Evolutionary conservation across 257 asterid genomes (phyloP).

Genomic region (Plantago elongata): DNA sequence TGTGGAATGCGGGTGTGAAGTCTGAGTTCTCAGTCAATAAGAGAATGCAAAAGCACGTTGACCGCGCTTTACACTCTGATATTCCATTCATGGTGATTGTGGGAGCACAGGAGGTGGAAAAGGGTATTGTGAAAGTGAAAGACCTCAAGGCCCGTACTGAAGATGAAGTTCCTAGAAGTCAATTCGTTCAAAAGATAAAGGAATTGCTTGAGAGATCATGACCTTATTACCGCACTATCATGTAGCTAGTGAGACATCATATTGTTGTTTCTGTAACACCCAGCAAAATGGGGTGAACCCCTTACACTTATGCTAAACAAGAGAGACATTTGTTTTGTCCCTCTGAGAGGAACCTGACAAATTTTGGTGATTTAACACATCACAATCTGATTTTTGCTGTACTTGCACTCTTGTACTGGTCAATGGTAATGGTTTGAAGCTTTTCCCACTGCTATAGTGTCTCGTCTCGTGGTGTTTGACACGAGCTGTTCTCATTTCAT

Average conservation of each 20-base stretch:
- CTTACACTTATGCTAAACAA: too few relatives aligned
- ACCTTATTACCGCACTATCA: not conserved
- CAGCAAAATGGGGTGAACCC: too few relatives aligned
- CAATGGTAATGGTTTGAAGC: too few relatives aligned
- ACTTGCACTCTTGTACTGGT: too few relatives aligned
- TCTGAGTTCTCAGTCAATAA: constrained; percentile 61
- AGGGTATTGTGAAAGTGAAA: constrained; percentile 59
- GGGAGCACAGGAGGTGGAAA: constrained; percentile 58
- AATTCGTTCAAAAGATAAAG: constrained; percentile 49
- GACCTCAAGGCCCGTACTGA: constrained; percentile 43
- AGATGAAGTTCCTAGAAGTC: constrained; percentile 41
- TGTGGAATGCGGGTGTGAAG: constrained; percentile 72
- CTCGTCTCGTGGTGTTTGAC: too few relatives aligned
- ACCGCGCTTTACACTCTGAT: constrained; percentile 52
- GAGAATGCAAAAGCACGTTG: constrained; percentile 59
- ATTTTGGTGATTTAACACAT: too few relatives aligned
- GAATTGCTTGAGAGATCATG: constrained; percentile 31
- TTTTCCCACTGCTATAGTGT: too few relatives aligned
- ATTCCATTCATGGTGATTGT: constrained; percentile 84
- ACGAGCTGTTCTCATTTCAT: too few relatives aligned
- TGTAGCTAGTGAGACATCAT: not conserved
- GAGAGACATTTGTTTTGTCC: not conserved
- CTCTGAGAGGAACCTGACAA: not conserved
- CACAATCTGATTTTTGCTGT: too few relatives aligned
- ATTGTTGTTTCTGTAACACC: too few relatives aligned